Evolutionary conservation across 345 rosid genomes (phyloP), one percentile per base, ranked within the genome.

Genomic region (Hibiscus trionum): DNA sequence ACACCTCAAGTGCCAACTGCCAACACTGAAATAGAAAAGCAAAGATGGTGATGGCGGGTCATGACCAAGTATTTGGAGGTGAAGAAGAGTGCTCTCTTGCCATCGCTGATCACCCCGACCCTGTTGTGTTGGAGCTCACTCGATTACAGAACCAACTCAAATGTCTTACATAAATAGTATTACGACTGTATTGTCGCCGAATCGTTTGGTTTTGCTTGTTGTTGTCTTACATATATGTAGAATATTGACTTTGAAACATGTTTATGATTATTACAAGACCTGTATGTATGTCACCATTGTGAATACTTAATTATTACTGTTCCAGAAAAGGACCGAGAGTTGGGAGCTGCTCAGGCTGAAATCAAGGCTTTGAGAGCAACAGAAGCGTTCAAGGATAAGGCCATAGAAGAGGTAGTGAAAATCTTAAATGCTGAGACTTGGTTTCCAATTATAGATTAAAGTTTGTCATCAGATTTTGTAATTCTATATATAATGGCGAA

Each of bases 371-470:
- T 87, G 81, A 85, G 84, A 80, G 83, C 87, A n/a, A 80, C 84
- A 16, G 96, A 90, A 76, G 83, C 74, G 69, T 75, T 82, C 21
- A 88, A 90, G 82, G 89, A 90, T 63, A 92, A 85, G 81, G 96
- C 85, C 49, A 75, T 86, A 50, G 80, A 62, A 75, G 93, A 90
- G 94, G 99, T 95, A 84, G 49, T 47, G 5, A 59, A 66, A 65
- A 4, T 53, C 7, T 53, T 53, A n/a, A 53, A n/a, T 50, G 56
- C 39, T 17, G 14, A 11, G 14, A 11, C 12, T 11, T 9, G 49
- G 49, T 52, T 52, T 61, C 10, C 16, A 37, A 35, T 35, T 37
- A 7, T 26, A 37, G 29, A 52, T 11, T 19, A 11, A 44, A 24
- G 56, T 66, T 46, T 66, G 37, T 66, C 17, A 66, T 50, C 5